Evolutionary conservation across 2,329 filamentous ascomycete genomes (phyloP).

Genomic region (Neonectria coccinea): DNA sequence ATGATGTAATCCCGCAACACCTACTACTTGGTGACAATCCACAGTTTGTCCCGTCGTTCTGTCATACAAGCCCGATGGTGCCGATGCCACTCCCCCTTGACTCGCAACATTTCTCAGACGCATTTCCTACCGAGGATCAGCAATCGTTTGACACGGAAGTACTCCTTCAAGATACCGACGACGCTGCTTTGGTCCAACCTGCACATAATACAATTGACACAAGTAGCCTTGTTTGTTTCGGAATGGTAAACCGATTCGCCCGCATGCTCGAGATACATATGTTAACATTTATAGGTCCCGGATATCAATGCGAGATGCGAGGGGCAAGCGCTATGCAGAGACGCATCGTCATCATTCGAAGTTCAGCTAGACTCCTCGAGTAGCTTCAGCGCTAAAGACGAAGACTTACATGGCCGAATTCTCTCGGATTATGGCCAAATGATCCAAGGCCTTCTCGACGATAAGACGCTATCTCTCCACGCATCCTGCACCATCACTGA

Average conservation of each 20-base stretch:
- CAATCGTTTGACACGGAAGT: neutral
- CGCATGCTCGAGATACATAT: too few species aligned
- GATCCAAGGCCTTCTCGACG: conserved; percentile 31
- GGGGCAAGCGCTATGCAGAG: rapidly evolving
- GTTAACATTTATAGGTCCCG: conserved; percentile 3
- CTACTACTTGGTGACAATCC: neutral
- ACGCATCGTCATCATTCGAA: neutral
- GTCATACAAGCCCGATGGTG: neutral
- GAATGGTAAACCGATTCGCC: conserved; percentile 20
- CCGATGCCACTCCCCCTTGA: rapidly evolving
- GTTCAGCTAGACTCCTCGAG: conserved; percentile 18
- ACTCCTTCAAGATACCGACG: neutral
- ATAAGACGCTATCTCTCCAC: conserved; percentile 16
- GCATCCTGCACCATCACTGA: neutral
- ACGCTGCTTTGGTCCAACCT: neutral
- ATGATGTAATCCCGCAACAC: neutral
- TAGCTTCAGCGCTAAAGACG: neutral
- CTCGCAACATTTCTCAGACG: neutral
- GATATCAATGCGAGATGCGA: conserved; percentile 17
- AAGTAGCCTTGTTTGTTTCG: conserved; percentile 25
- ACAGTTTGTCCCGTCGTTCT: rapidly evolving
- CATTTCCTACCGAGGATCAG: neutral
- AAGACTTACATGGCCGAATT: neutral
- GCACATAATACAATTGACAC: neutral
- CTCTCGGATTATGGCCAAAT: conserved; percentile 24